phyloP scores from a whole-genome alignment of 495 filamentous ascomycete genomes.

The Letharia columbiana region DNA sequence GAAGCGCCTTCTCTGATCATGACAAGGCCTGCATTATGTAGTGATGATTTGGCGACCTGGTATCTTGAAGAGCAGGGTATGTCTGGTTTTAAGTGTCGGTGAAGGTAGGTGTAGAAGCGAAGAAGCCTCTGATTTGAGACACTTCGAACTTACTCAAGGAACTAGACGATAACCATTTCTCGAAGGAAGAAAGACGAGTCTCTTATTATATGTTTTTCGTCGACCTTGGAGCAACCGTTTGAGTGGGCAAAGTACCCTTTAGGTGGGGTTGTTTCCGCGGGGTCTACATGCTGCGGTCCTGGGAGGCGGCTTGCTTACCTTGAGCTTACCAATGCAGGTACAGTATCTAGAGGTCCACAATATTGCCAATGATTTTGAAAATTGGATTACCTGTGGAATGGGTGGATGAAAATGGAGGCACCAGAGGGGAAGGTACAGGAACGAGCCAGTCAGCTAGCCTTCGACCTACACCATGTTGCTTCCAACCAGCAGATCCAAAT shows the following conservation, averaged over 20 bases:
- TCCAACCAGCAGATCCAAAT: background rate
- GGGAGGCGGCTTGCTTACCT: background rate
- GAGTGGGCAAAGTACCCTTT: background rate
- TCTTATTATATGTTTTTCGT: background rate
- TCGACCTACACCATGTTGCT: background rate
- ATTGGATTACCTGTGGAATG: background rate
- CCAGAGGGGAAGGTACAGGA: background rate
- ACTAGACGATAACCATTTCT: background rate
- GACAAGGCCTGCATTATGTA: slow-evolving; percentile 3
- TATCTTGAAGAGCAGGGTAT: background rate
- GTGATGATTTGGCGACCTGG: background rate
- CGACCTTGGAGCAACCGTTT: background rate
- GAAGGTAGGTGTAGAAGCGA: background rate
- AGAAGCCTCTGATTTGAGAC: background rate
- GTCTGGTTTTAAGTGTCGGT: background rate
- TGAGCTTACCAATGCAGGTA: background rate
- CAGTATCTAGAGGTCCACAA: background rate
- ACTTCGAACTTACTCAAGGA: background rate
- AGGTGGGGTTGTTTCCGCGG: background rate
- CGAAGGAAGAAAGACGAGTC: background rate
- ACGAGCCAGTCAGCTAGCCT: background rate
- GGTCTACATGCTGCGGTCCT: background rate
- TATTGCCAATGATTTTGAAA: background rate
- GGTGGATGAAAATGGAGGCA: background rate
- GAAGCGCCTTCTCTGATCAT: background rate